Percentiles rank a stretch among this genome's conserved stretches.
phyloP scores from a whole-genome alignment of 2,329 filamentous ascomycete species.

The Alternaria consortialis region DNA sequence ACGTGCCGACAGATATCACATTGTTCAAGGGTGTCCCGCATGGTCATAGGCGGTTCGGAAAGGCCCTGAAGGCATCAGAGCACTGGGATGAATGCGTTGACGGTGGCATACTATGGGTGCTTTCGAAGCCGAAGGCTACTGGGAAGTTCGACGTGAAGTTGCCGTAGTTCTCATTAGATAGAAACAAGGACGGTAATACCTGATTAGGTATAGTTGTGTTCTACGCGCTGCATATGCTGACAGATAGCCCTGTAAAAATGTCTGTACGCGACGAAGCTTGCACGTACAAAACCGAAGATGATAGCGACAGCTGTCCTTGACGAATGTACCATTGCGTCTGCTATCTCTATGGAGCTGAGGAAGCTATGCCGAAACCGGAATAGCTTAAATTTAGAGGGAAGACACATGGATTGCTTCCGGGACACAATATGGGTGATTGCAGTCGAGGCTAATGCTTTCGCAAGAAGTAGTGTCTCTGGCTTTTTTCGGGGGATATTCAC shows the following conservation, averaged over 20 bases:
- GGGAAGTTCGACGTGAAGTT: constrained; percentile 48
- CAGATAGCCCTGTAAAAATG: not conserved
- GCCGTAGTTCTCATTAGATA: constrained; percentile 1
- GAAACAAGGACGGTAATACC: not conserved
- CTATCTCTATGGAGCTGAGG: not conserved
- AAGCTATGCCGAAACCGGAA: not conserved
- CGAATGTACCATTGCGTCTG: not conserved
- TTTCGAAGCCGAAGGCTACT: constrained; percentile 47
- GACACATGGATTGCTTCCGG: too few relatives aligned
- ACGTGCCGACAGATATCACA: constrained; percentile 60
- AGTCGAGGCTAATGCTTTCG: not conserved
- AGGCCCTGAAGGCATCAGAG: constrained; percentile 51
- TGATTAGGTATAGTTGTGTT: not conserved
- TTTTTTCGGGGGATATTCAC: too few relatives aligned
- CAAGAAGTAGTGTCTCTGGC: too few relatives aligned
- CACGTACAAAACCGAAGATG: not conserved
- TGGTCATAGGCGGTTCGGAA: constrained; percentile 59
- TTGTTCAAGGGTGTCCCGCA: constrained; percentile 65
- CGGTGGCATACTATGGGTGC: constrained; percentile 56
- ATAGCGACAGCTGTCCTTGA: not conserved
- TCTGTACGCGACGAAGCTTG: not conserved
- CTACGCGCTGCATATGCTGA: not conserved
- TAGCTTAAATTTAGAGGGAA: not conserved
- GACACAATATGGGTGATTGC: not conserved
- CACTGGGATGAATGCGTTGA: constrained; percentile 57